Base-by-base conservation (phyloP, 139 green algal genomes). In the Chlorella sp. region DNA sequence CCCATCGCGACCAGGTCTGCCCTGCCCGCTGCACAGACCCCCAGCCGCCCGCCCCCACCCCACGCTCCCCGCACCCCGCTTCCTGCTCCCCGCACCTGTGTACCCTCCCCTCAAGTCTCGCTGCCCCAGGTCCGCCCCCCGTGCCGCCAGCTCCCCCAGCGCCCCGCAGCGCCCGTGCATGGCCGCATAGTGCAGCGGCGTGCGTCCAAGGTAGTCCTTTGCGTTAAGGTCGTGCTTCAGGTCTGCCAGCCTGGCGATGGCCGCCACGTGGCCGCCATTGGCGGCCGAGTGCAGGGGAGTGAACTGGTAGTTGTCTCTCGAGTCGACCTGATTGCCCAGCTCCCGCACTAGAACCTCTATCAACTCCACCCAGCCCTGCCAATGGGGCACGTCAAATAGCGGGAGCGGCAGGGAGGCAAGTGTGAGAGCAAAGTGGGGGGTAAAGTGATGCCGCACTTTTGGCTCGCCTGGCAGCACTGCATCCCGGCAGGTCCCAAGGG, bases 111-210 rank as follows among this genome's bases (percentile, higher is more conserved):
- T 80, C 71, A 79, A 78, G 89, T 96, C 93, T 21, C 75, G 73
- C 60, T 80, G 91, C 11, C 81, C 53, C n/a, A 95, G 32, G 30
- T 75, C 68, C 22, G 93, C 94, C 3, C 93, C 93, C 40, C 87
- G 66, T n/a, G 90, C 61, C 26, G 94, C 69, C n/a, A 96, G 90
- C 87, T 89, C 90, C 37, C 91, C 75, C 30, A 96, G 42, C 9
- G 93, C 93, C 22, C 28, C 91, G 57, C 91, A 80, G 16, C 92
- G 87, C 28, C 94, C 94, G 80, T 96, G 91, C 89, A 94, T 87
- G 28, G 94, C 94, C 5, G 94, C 94, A 69, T 96, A 94, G 88
- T 96, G 94, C 89, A 96, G 83, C 22, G 94, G 93, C 32, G 92
- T 95, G 82, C 93, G 90, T 81, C 94, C 94, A 22, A 94, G 87